Base-by-base conservation (phyloP, 2,329 filamentous ascomycete genomes). In the Beauveria brongniartii region DNA sequence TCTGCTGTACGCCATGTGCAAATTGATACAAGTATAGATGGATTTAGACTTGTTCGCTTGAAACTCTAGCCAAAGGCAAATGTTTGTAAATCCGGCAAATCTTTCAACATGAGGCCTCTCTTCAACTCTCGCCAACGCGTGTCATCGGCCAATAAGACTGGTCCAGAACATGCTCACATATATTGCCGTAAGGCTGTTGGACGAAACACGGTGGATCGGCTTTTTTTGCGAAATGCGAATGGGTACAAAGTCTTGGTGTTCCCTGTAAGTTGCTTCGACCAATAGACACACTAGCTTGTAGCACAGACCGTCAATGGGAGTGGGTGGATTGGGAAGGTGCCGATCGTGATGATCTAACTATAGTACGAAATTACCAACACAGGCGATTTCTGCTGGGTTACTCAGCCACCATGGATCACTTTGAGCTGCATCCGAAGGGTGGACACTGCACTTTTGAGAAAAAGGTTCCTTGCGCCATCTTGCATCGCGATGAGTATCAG, bases 321-420 rank as follows among this genome's bases (percentile, higher is more conserved):
- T 10, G 14, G 3, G 52, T 55, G 22, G 52, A 30, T 10, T 43
- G 40, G 8, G 16, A 43, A 18, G 3, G 14, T 24, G 53, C 22
- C 53, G 53, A 55, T 55, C 55, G 30, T 46, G 46, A 50, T 46
- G 55, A 58, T 58, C 55, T 16, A 37, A 37, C 12, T 43, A 16
- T 50, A 30, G 46, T 34, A 51, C 46, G 30, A 51, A 58, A 58
- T 50, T 50, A 34, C 20, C 26, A n/a, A 44, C 26, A 51, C 16
- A 28, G 30, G 22, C 22, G 40, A 55, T 55, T 26, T 44, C 14
- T 44, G 18, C 40, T 16, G 24, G 16, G 16, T 20, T 9, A 16
- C 40, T 22, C 37, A 43, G 53, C 53, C 53, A 55, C 37, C 37
- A 24, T 34, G 30, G 20, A 41, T 14, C 40, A 55, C 52, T 28